Evolutionary conservation across 2,329 filamentous ascomycete species (phyloP).

Genomic region (Ophiostoma triangulosporum): DNA sequence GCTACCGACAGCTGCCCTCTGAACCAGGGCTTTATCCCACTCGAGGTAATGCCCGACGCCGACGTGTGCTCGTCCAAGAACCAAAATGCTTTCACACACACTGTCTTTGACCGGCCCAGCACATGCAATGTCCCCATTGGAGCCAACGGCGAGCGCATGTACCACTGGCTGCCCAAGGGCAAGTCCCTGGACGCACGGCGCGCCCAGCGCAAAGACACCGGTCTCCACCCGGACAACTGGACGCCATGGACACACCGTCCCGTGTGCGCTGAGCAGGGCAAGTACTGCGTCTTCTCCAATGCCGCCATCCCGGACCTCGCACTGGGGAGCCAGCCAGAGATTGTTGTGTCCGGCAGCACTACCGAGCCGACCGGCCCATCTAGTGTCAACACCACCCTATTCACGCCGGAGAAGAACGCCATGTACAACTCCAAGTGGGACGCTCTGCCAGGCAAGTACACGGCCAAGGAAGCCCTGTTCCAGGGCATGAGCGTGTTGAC

Average conservation of each 20-base stretch:
- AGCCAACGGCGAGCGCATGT: neutral
- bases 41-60: neutral
- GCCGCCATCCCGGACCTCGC: slow-evolving; percentile 11
- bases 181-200: neutral
- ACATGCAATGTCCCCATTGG: slow-evolving; percentile 4
- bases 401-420: neutral
- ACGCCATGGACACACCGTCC: slow-evolving; percentile 19
- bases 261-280: slow-evolving; percentile 13
- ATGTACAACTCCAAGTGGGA: neutral
- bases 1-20: neutral
- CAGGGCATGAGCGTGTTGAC: slow-evolving; percentile 15
- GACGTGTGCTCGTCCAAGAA: slow-evolving; percentile 1
- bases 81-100: neutral
- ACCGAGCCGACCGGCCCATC: too few species aligned
- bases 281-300: slow-evolving; percentile 18
- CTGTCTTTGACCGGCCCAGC: neutral
- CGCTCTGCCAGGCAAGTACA: neutral
- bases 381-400: neutral
- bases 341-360: too few species aligned
- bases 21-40: neutral
- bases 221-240: slow-evolving; percentile 9
- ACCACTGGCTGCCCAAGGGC: neutral
- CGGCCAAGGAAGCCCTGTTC: neutral
- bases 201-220: neutral
- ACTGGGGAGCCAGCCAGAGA: neutral